These are phyloP conservation scores for Botrytis paeoniae DNA, from an alignment of 2,329 filamentous ascomycete species.

Conservation along the genomic window DNA sequence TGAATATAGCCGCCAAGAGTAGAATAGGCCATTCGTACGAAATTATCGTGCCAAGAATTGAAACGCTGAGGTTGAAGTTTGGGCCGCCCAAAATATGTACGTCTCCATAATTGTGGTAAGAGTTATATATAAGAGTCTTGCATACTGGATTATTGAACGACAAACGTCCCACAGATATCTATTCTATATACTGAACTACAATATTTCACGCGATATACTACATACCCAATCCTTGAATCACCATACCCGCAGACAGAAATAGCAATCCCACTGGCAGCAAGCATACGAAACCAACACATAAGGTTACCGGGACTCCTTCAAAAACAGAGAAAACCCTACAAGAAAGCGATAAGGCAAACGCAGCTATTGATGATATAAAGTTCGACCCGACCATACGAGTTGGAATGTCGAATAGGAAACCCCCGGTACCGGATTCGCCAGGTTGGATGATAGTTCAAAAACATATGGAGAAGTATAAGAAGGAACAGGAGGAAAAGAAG, in stretches of 20 bases:
- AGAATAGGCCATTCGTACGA: neutral
- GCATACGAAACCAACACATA: no score
- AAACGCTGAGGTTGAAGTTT: neutral
- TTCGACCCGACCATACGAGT: no score
- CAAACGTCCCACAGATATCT: neutral
- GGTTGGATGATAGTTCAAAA: fast-evolving
- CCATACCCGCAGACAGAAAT: neutral
- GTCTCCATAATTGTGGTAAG: neutral
- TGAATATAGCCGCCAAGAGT: neutral
- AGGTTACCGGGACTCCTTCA: no score
- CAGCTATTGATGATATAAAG: neutral
- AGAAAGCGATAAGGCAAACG: no score
- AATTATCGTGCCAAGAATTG: neutral
- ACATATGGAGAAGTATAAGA: fast-evolving
- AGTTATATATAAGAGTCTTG: neutral
- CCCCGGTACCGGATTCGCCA: neutral
- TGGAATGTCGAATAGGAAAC: neutral
- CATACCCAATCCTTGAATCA: neutral
- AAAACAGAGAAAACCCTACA: no score
- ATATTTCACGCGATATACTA: neutral
- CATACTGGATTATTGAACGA: neutral
- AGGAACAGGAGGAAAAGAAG: neutral
- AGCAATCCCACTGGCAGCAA: neutral
- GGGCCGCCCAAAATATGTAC: neutral
- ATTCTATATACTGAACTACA: neutral